A percentile compares a stretch with the other conserved stretches of the same genome.
phyloP scores from a whole-genome alignment of 805 yeast genomes.

The Candida montana region DNA sequence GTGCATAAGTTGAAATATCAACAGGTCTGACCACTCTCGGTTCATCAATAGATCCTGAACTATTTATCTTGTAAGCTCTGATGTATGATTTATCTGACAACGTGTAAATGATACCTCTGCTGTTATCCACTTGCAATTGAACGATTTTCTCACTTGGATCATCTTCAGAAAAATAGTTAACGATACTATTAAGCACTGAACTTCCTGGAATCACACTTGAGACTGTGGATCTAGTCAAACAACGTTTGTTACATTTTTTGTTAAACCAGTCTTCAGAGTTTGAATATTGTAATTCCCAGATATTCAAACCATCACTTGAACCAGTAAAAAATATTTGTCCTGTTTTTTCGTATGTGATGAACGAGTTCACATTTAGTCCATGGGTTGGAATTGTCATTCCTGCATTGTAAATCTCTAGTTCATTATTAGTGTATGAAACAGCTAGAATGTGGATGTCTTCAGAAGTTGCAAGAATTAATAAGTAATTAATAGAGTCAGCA shows the following conservation, averaged over 20 bases:
- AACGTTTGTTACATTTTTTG: conserved; percentile 75
- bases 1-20: conserved; percentile 33
- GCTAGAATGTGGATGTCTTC: conserved; percentile 74
- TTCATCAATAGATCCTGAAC: conserved; percentile 36
- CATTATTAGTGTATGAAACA: conserved; percentile 48
- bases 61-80: conserved; percentile 62
- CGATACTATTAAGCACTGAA: conserved; percentile 30
- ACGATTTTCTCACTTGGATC: conserved; percentile 47
- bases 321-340: conserved; percentile 84
- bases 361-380: conserved; percentile 66
- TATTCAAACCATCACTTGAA: conserved; percentile 65
- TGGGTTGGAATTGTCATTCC: conserved; percentile 74
- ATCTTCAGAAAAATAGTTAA: conserved; percentile 26
- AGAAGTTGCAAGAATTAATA: conserved; percentile 76
- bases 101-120: conserved; percentile 73
- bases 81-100: conserved; percentile 78
- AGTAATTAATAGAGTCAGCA: conserved; percentile 65
- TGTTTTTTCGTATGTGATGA: conserved; percentile 54
- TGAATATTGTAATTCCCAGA: conserved; percentile 86
- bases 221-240: conserved; percentile 66
- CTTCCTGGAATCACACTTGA: conserved; percentile 44
- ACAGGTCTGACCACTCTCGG: conserved; percentile 33
- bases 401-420: conserved; percentile 72
- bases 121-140: conserved; percentile 71
- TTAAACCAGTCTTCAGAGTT: conserved; percentile 83